Evolutionary conservation across 164 flowering plant species (phyloP).

Genomic region (Litsea cubeba): DNA sequence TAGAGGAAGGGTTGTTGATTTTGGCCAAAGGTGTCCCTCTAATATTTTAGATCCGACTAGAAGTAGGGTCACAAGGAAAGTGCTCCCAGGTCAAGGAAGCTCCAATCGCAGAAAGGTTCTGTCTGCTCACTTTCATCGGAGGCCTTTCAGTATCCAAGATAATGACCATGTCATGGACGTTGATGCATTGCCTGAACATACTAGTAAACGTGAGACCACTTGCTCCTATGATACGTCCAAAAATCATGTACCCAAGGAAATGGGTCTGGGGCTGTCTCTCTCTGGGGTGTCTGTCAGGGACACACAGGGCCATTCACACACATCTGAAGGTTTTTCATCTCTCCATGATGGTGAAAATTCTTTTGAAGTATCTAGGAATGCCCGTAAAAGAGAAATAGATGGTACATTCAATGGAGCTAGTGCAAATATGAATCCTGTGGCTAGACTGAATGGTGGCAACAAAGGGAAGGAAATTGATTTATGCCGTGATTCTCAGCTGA

Average conservation of each 20-base stretch:
- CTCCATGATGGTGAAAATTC: conserved; percentile 4
- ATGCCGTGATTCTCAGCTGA: conserved; percentile 15
- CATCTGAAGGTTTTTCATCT: conserved; percentile 9
- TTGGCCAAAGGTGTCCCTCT: neutral
- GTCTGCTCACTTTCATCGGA: conserved; percentile 15
- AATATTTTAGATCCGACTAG: neutral
- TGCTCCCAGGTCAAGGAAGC: conserved; percentile 7
- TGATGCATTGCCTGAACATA: conserved; percentile 10
- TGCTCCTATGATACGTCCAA: conserved; percentile 6
- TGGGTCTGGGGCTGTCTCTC: conserved; percentile 15
- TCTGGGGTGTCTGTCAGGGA: neutral
- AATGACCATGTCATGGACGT: conserved; percentile 19
- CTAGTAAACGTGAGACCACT: conserved; percentile 11
- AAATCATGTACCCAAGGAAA: conserved; percentile 14
- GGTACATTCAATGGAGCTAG: conserved; percentile 10
- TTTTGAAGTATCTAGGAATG: conserved; percentile 9
- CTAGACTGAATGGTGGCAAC: neutral
- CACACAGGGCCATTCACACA: neutral
- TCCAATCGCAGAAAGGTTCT: conserved; percentile 22
- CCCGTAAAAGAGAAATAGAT: conserved; percentile 25
- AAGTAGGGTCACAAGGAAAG: conserved; percentile 3
- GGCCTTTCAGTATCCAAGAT: conserved; percentile 10
- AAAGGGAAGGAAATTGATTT: conserved; percentile 19
- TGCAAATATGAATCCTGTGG: neutral
- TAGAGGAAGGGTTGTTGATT: conserved; percentile 8